A percentile compares a stretch with the other conserved stretches of the same genome.
phyloP scores from a whole-genome alignment of 2,329 filamentous ascomycete genomes.

The Ceratocystis smalleyi region DNA sequence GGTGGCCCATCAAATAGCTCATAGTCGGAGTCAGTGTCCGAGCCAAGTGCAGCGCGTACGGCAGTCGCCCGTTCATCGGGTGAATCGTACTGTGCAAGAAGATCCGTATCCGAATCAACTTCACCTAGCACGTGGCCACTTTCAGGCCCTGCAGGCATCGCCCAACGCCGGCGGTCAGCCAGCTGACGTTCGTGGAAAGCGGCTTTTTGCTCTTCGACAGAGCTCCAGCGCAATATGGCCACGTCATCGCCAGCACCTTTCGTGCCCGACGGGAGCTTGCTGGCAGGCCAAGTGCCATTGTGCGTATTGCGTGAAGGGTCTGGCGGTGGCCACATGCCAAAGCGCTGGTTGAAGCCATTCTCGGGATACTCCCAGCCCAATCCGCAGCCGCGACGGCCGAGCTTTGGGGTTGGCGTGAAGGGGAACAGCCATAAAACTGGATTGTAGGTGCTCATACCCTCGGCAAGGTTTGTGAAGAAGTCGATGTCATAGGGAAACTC shows the following conservation, averaged over 20 bases:
- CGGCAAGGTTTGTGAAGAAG: slow-evolving; percentile 55
- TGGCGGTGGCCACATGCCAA: slow-evolving; percentile 46
- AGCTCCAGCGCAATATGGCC: slow-evolving; percentile 21
- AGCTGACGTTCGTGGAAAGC: slow-evolving; percentile 37
- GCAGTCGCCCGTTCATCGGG: slow-evolving; percentile 29
- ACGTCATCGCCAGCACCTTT: slow-evolving; percentile 23
- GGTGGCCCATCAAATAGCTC: slow-evolving; percentile 19
- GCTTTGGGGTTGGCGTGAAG: slow-evolving; percentile 36
- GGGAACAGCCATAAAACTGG: slow-evolving; percentile 54
- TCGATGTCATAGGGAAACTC: slow-evolving; percentile 76
- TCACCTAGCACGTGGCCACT: slow-evolving; percentile 37
- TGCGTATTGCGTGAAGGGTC: slow-evolving; percentile 46
- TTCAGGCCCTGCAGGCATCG: slow-evolving; percentile 30
- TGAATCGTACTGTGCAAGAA: slow-evolving; percentile 28
- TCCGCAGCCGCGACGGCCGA: slow-evolving; percentile 28
- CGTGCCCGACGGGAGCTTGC: slow-evolving; percentile 17
- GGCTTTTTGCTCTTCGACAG: slow-evolving; percentile 31
- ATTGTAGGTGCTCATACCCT: slow-evolving; percentile 59
- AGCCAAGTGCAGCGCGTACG: slow-evolving; percentile 13
- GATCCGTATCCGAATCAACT: slow-evolving; percentile 32
- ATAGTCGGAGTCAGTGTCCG: slow-evolving; percentile 25
- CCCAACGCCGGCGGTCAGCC: slow-evolving; percentile 30
- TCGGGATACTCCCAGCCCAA: slow-evolving; percentile 50
- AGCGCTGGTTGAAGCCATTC: slow-evolving; percentile 58
- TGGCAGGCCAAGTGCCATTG: slow-evolving; percentile 27